Evolutionary conservation across 1,284 basidiomycete genomes (phyloP).

Genomic region (Trametes sp.): DNA sequence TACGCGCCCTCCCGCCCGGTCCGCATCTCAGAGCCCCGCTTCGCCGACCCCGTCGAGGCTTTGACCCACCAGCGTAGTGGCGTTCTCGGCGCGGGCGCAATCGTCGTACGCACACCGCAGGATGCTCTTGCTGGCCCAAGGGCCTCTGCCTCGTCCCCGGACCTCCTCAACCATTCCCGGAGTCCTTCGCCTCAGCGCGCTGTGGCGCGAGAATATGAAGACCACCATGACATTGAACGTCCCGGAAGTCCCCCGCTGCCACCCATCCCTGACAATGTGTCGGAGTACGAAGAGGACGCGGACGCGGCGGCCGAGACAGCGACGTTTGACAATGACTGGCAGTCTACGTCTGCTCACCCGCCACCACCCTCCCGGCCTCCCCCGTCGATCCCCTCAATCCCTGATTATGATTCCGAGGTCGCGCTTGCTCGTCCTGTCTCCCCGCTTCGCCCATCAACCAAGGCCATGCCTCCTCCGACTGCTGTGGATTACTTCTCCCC

Average conservation of each 20-base stretch:
- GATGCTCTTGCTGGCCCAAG: conserved; percentile 60
- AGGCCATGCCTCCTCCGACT: conserved; percentile 45
- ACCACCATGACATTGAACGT: conserved; percentile 33
- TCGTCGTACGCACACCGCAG: conserved; percentile 75
- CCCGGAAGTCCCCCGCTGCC: conserved; percentile 63
- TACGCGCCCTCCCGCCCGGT: conserved; percentile 52
- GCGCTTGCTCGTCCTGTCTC: conserved; percentile 25
- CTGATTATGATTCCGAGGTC: conserved; percentile 30
- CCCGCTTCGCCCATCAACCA: conserved; percentile 52
- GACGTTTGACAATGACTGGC: conserved; percentile 21
- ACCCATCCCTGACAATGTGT: conserved; percentile 49
- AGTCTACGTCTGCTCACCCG: conserved; percentile 43
- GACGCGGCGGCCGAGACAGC: conserved; percentile 22
- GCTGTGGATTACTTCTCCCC: conserved; percentile 48
- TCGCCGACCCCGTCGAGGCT: conserved; percentile 56
- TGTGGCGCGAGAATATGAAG: conserved; percentile 37
- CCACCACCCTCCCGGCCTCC: conserved; percentile 44
- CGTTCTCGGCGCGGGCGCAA: conserved; percentile 69
- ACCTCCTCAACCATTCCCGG: conserved; percentile 22
- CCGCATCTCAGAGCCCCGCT: conserved; percentile 69
- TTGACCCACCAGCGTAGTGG: conserved; percentile 52
- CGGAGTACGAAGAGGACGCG: conserved; percentile 32
- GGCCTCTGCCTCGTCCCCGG: conserved; percentile 27
- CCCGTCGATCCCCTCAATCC: conserved; percentile 29
- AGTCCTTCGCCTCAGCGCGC: conserved; percentile 29